Base-by-base conservation (phyloP, 306 rosid genomes). In the Begonia peltatifolia region DNA sequence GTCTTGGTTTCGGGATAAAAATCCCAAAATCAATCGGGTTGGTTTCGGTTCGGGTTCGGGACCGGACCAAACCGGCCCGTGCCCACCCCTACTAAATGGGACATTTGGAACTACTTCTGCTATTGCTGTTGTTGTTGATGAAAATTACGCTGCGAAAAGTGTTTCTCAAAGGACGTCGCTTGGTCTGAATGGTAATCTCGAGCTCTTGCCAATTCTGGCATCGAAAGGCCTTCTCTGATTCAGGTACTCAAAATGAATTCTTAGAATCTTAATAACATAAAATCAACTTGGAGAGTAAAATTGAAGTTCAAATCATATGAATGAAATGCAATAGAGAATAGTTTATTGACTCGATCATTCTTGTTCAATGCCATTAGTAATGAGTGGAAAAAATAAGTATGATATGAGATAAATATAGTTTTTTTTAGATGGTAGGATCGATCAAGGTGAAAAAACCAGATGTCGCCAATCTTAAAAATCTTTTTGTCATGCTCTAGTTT, bases 211-310 rank as follows among this genome's bases (percentile, higher is more conserved):
- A 66, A 57, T 57, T 79, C 81, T 50, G 95, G 94, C 25, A 71
- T 90, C 41, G 76, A 68, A 12, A 81, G 76, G 57, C 97, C 95
- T 2, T 90, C 94, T 60, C 74, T 74, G 36, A 84, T 83, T 63
- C 95, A 83, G 90, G 97, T 89, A 41, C 44, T 35, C 14, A 6
- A 6, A 46, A 42, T 42, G 11, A 9, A 42, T 2, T 42, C 2
- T 9, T 42, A 42, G 12, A 42, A 42, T 42, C 12, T 42, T 42
- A 42, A 20, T 20, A 20, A 20, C 4, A 20, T 2, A 20, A 20
- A 20, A 20, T 20, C 1, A 20, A 20, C 23, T 42, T 12, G 46
- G 46, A 9, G 12, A 42, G 2, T 42, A 42, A 42, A 42, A 42
- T 42, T 42, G 9, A 42, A 42, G 46, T 12, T 42, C 46, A 3